Evolutionary conservation across 257 asterid genomes (phyloP), one percentile per base, ranked within the genome.

Genomic region (Cynanchum wilfordii): DNA sequence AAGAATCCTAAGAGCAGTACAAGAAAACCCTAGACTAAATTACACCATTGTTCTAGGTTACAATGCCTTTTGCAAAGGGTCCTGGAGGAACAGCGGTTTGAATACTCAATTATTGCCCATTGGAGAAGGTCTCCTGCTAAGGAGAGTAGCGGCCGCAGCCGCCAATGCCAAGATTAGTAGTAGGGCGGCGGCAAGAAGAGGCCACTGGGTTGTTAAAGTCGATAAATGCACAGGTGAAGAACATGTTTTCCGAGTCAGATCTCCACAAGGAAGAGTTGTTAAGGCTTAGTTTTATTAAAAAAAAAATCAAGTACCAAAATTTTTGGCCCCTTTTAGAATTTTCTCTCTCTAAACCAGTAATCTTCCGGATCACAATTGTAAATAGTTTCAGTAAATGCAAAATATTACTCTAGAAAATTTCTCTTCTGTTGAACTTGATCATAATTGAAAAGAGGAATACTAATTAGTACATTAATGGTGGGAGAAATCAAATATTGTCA

Each of bases 141-240:
- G 87, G 1, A 79, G 89, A 78, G 71, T 77, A 16, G 75, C 82
- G 27, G 86, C 77, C 12, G 86, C 36, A 3, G 38, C 38, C 4
- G 38, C 77, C 10, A 64, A 38, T 13, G 66, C 54, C 16, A 75
- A 77, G 7, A 20, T 69, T 44, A 73, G 22, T 25, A 56, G 42
- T 16, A 5, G 12, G 9, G 69, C 64, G 36, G 11, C 66, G 36
- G 74, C 49, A 12, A 81, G 65, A 42, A 86, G 71, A 81, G 79
- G 93, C 16, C 82, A 88, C 16, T 90, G 96, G 96, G 75, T 90
- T 47, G 93, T 91, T 71, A 89, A 82, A 77, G 93, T 88, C 66
- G 96, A 89, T 79, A 82, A 44, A 24, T 67, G 71, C 55, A 67
- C 71, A 3, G 56, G 56, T 0, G 71, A 42, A 20, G 55, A 67